phyloP scores from a whole-genome alignment of 495 filamentous ascomycete species.

The Aspergillus heteromorphus region DNA sequence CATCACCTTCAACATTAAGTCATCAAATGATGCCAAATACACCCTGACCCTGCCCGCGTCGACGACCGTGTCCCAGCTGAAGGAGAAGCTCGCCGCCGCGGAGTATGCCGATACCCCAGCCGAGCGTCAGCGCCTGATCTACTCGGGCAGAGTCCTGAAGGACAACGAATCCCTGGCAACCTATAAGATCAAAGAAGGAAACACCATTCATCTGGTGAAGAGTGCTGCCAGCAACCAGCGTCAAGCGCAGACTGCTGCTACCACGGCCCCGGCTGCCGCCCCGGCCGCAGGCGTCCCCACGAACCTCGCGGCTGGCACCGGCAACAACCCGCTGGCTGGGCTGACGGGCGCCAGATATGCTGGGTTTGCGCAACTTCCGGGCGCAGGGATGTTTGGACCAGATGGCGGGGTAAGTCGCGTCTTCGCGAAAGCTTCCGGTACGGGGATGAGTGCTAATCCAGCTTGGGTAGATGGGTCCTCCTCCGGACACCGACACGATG shows the following conservation, averaged over 20 bases:
- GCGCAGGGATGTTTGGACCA: conserved; percentile 84
- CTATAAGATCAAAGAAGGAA: conserved; percentile 94
- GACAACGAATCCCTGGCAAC: conserved; percentile 76
- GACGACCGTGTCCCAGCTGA: conserved; percentile 80
- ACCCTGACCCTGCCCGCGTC: conserved; percentile 70
- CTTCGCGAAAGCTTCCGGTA: not conserved
- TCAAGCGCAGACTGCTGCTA: conserved; percentile 44
- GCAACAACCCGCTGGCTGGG: conserved; percentile 82
- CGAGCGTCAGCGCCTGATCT: conserved; percentile 90
- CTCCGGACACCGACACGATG: conserved; percentile 73
- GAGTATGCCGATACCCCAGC: conserved; percentile 80
- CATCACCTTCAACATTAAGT: conserved; percentile 93
- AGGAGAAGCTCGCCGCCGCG: conserved; percentile 71
- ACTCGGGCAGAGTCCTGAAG: conserved; percentile 94
- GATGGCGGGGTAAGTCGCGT: conserved; percentile 82
- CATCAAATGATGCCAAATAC: conserved; percentile 78
- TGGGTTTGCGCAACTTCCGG: conserved; percentile 83
- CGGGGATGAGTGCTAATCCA: conserved; percentile 15
- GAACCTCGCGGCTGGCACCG: conserved; percentile 88
- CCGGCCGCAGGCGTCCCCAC: conserved; percentile 64
- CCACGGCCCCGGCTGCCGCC: conserved; percentile 46
- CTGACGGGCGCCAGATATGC: conserved; percentile 94
- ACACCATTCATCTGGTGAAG: conserved; percentile 94
- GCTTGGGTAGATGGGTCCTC: conserved; percentile 74
- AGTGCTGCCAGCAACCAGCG: conserved; percentile 85